These are phyloP conservation scores for Capronia epimyces DNA, from an alignment of 2,329 filamentous ascomycete species.

Conservation along the genomic window DNA sequence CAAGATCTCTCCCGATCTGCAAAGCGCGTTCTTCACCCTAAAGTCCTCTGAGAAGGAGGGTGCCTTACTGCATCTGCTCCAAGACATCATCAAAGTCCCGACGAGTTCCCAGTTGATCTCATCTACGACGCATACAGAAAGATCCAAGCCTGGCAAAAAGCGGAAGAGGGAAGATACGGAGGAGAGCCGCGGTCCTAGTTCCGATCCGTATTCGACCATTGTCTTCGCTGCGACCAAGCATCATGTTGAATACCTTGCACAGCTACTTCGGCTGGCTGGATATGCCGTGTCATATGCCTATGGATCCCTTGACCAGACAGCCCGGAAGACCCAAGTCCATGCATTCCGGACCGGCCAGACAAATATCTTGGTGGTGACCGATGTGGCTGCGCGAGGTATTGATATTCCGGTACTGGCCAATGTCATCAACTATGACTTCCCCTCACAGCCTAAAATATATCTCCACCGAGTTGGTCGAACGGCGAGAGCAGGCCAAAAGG, in stretches of 20 bases:
- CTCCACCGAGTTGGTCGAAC: constrained; percentile 95
- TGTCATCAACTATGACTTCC: constrained; percentile 98
- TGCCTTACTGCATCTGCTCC: constrained; percentile 77
- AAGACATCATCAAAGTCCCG: constrained; percentile 90
- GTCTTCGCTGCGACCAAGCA: constrained; percentile 94
- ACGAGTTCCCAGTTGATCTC: constrained; percentile 42
- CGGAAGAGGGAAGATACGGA: constrained; percentile 48
- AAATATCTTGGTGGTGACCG: constrained; percentile 90
- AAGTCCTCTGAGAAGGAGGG: constrained; percentile 94
- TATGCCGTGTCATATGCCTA: constrained; percentile 93
- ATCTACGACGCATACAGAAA: constrained; percentile 49
- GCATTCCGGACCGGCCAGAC: constrained; percentile 78
- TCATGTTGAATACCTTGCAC: constrained; percentile 87
- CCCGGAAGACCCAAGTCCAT: constrained; percentile 84
- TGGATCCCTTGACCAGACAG: constrained; percentile 88
- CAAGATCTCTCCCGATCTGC: constrained; percentile 92
- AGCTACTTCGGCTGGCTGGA: constrained; percentile 70
- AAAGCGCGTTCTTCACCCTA: constrained; percentile 89
- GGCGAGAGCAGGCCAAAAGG: constrained; percentile 82
- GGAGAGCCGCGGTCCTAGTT: constrained; percentile 38
- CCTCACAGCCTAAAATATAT: constrained; percentile 92
- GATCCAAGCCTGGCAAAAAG: constrained; percentile 40
- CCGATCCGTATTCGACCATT: constrained; percentile 84
- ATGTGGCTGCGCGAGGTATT: constrained; percentile 93
- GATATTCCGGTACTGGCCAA: constrained; percentile 95